Base-by-base conservation (phyloP, 2,329 filamentous ascomycete species). In the Camptophora hylomeconis region DNA sequence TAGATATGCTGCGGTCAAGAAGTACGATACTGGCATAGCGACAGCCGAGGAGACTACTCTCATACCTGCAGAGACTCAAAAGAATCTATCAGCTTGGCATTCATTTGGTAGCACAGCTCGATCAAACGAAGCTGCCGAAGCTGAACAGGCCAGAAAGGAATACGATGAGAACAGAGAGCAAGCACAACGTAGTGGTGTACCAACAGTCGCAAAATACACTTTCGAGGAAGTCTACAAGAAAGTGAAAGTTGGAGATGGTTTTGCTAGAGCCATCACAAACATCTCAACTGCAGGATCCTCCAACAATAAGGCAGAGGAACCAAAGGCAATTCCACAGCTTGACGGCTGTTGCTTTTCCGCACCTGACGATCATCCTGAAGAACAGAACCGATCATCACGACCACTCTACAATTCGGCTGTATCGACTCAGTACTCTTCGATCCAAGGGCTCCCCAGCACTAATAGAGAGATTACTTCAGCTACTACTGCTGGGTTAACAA, bases 1-100 rank as follows among this genome's bases (percentile, higher is more conserved):
- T 60, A 92, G 87, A 49, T 95, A 79, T 50, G 56, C 76, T 1
- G 89, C 86, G 1, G 37, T 63, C 1, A 53, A 75, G 26, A 46
- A 64, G 5, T 61, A 74, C 37, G 50, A 53, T 10, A 17, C 9
- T 17, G 12, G 10, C 22, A 27, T 9, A 13, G 11, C 10, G 11
- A 20, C 13, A 11, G 19, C 27, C 11, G 14, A 26, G 11, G 15
- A 18, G n/a, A 8, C 8, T 17, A 12, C 10, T 23, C n/a, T 23
- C 21, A n/a, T n/a, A 23, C 14, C 21, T 23, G 14, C 10, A n/a
- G 5, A 23, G 5, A 23, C n/a, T 23, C 21, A 26, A 25, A 6
- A 26, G 10, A n/a, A 26, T 14, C 30, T 56, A 15, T 51, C 46
- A 5, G 54, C 54, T 1, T 60, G 56, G 57, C 49, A 54, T 14